Conservation (phyloP, 1,139 yeast species). For the Meyerozyma athensensis region DNA sequence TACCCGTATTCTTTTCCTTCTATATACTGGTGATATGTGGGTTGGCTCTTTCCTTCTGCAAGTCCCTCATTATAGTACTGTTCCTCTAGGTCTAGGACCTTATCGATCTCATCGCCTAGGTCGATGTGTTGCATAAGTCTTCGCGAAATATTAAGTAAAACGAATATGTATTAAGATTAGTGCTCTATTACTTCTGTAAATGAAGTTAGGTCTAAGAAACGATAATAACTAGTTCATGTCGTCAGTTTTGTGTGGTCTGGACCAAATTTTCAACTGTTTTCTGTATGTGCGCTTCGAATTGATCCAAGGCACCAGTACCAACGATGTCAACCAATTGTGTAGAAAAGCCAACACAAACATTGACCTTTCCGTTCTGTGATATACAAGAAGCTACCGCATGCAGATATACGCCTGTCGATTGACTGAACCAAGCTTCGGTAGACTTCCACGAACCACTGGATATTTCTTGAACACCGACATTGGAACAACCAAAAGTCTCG, state of each 20-base stretch:
- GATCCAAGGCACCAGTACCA: neutral
- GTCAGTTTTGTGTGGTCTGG: neutral
- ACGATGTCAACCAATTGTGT: neutral
- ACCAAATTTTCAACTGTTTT: neutral
- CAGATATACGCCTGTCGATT: slow-evolving; percentile 18
- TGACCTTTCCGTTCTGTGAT: neutral
- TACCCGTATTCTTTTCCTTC: slow-evolving; percentile 80
- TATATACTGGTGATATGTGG: slow-evolving; percentile 36
- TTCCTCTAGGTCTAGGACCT: slow-evolving; percentile 49
- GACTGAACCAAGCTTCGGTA: slow-evolving; percentile 23
- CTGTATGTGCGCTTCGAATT: neutral
- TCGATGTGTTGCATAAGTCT: neutral
- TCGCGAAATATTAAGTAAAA: neutral
- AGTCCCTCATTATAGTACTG: slow-evolving; percentile 60
- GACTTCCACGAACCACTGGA: slow-evolving; percentile 14
- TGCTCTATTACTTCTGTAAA: neutral
- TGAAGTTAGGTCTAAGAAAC: too few species aligned
- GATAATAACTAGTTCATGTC: too few species aligned
- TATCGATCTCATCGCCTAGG: slow-evolving; percentile 32
- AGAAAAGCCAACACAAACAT: neutral
- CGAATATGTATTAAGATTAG: neutral
- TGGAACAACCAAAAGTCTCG: slow-evolving; percentile 23
- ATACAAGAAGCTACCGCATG: slow-evolving; percentile 19
- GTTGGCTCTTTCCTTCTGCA: slow-evolving; percentile 47
- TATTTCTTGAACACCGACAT: slow-evolving; percentile 19